Base-by-base conservation (phyloP, 257 asterid genomes). In the Solanum boliviense region DNA sequence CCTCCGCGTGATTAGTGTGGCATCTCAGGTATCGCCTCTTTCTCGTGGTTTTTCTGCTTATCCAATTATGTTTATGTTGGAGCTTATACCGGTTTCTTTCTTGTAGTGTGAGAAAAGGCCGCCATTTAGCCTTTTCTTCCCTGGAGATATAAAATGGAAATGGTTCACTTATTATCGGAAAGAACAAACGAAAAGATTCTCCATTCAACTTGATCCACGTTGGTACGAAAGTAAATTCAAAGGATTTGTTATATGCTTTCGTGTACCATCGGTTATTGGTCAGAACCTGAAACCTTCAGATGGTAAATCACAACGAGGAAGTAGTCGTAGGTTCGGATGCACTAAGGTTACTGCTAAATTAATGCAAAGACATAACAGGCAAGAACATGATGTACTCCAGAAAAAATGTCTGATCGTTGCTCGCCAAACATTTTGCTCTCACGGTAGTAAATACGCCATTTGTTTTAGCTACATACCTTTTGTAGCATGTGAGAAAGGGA, bases 61-160 rank as follows among this genome's bases (percentile, higher is more conserved):
- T 48, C 31, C 25, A 72, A 32, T 72, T 72, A 72, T 32, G 25
- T 72, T 72, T 72, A 32, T 52, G 56, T 16, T 46, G 44, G 70
- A 82, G 44, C 70, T 48, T 15, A 82, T 46, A 31, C 86, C 35
- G 9, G 25, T 82, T 82, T 82, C 86, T 82, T 82, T 48, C 12
- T 20, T 82, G 70, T 31, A 82, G 86, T 48, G 31, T 48, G 70
- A 82, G 86, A 82, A 48, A 82, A 48, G 39, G 70, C 41, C 4
- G 3, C 41, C 70, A 10, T 82, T 82, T 48, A 48, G 44, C 70
- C 7, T 82, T 48, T 82, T 48, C 23, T 48, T 18, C 86, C 86
- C 86, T 82, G 70, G 86, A 48, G 86, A 82, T 82, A 82, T 48
- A 82, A 82, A 16, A 82, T 82, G 86, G 86, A 82, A 31, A 16